These are phyloP conservation scores for Sclerotinia spermophila DNA, from an alignment of 2,329 filamentous ascomycete genomes.

Conservation along the genomic window DNA sequence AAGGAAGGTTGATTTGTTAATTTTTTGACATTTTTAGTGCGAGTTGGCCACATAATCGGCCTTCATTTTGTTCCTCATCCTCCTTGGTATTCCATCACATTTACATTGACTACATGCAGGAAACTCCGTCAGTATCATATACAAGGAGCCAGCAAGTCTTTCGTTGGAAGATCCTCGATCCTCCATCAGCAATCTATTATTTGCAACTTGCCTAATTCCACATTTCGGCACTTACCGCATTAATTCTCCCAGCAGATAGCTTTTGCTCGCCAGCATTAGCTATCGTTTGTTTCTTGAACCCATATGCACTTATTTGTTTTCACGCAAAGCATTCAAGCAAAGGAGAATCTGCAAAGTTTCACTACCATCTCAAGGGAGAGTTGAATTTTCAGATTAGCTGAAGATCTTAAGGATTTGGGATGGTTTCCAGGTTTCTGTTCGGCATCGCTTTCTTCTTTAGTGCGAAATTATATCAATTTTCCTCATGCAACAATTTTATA, in stretches of 20 bases:
- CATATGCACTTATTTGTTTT: background rate
- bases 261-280: too few species aligned
- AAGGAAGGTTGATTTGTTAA: background rate
- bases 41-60: background rate
- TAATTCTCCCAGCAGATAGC: too few species aligned
- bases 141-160: background rate
- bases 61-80: background rate
- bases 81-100: background rate
- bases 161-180: background rate
- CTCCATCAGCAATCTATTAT: background rate
- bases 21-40: background rate
- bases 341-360: background rate
- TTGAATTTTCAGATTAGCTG: background rate
- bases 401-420: background rate
- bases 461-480: too few species aligned
- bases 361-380: too few species aligned
- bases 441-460: background rate
- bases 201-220: background rate
- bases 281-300: background rate
- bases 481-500: background rate
- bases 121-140: fast-evolving
- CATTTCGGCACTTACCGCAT: background rate
- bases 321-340: background rate
- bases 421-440: background rate
- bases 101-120: too few species aligned